Base-by-base conservation (phyloP, 352 stramenopile species). In the Pythium folliculosum region DNA sequence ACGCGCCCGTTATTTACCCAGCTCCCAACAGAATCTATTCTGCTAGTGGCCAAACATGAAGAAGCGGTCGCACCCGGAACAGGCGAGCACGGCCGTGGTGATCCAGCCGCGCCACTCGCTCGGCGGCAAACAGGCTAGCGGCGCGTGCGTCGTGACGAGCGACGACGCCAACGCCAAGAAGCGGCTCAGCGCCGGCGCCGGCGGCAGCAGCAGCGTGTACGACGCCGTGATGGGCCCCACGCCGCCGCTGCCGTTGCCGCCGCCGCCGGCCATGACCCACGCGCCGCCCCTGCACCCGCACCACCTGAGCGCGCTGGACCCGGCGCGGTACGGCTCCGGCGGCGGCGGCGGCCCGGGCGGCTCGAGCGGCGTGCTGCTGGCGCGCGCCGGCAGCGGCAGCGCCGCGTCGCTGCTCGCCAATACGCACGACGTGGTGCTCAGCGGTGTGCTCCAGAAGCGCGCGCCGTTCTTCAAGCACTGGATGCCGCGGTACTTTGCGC, bases 381-480 rank as follows among this genome's bases (percentile, higher is more conserved):
- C 55, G 22, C 67, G 67, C n/a, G 37, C 55, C 0, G 35, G 58
- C 44, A 70, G 68, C 54, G 49, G 47, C 25, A 60, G 43, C 49
- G 60, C 40, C 17, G 54, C 49, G 16, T 64, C 40, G 47, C 54
- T 55, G 25, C 56, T 62, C 19, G 67, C 50, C 54, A 61, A 60
- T n/a, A 69, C 71, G 19, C 73, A 81, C 38, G 80, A 92, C 27
- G 73, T 89, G 13, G 69, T 92, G 23, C 67, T 90, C n/a, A 86
- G 72, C 50, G 84, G 80, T 47, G 63, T 77, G 47, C 67, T 95
- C 32, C 74, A 68, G 47, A 92, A 92, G 61, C 83, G 85, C 56
- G 82, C 83, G 23, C 82, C 89, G 49, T 81, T 95, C 47, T 90
- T 92, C 62, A 88, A 89, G 67, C 80, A 77, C 57, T 95, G 85